Conservation (phyloP, 257 asterid species). For the Leptodermis oblonga region DNA sequence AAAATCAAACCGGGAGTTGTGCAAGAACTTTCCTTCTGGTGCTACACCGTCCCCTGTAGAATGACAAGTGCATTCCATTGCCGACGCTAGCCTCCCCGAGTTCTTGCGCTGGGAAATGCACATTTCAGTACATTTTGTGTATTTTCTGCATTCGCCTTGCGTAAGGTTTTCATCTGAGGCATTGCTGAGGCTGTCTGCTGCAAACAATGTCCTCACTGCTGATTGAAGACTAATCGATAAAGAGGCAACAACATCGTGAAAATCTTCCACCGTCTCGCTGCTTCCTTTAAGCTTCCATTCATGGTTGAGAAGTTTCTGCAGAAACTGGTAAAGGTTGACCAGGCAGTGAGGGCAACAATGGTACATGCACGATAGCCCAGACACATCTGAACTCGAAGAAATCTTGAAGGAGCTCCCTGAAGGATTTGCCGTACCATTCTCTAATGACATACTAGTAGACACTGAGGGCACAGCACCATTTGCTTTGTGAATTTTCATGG, state of each 20-base stretch:
- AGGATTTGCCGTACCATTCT: conserved; percentile 20
- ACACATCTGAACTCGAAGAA: conserved; percentile 18
- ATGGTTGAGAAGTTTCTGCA: conserved; percentile 33
- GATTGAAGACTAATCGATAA: conserved; percentile 66
- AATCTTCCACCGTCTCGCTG: conserved; percentile 50
- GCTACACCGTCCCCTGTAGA: conserved; percentile 14
- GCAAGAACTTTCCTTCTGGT: conserved; percentile 14
- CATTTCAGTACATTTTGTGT: conserved; percentile 16
- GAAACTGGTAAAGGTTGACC: conserved; percentile 41
- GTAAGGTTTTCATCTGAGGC: conserved; percentile 12
- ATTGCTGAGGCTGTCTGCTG: conserved; percentile 21
- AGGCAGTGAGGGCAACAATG: conserved; percentile 67
- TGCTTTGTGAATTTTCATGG: conserved; percentile 16
- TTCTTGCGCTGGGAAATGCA: conserved; percentile 16
- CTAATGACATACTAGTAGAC: conserved; percentile 23
- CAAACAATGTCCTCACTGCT: conserved; percentile 40
- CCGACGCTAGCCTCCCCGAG: conserved; percentile 16
- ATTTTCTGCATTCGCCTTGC: conserved; percentile 19
- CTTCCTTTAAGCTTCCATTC: conserved; percentile 39
- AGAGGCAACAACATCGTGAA: conserved; percentile 66
- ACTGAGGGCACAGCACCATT: conserved; percentile 19
- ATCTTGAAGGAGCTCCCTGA: conserved; percentile 18
- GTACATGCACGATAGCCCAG: conserved; percentile 43
- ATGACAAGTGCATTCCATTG: conserved; percentile 58
- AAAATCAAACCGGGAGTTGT: conserved; percentile 19